These are phyloP conservation scores for Serendipita sp. DNA, from an alignment of 768 basidiomycete genomes.

Conservation along the genomic window DNA sequence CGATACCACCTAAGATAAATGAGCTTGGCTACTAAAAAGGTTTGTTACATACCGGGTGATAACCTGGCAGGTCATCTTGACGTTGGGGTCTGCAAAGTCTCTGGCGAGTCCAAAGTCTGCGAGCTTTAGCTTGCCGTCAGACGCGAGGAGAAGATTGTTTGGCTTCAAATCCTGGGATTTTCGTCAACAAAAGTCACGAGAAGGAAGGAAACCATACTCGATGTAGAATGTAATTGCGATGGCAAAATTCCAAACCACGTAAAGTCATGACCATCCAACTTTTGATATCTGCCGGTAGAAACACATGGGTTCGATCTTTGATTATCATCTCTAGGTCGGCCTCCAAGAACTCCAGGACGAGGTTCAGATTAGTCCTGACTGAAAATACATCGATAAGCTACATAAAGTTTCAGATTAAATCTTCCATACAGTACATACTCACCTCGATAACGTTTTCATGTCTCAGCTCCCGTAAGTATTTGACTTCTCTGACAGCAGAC, in stretches of 20 bases:
- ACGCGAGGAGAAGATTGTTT: constrained; percentile 89
- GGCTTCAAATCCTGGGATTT: constrained; percentile 79
- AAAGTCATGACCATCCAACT: constrained; percentile 99
- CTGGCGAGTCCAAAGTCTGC: constrained; percentile 98
- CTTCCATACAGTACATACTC: constrained; percentile 11
- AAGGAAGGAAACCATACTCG: constrained; percentile 38
- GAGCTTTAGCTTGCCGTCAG: constrained; percentile 83
- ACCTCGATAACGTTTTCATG: constrained; percentile 95
- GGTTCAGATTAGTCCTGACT: constrained; percentile 87
- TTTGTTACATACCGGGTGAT: constrained; percentile 71
- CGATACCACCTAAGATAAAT: constrained; percentile 72
- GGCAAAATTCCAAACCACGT: constrained; percentile 95
- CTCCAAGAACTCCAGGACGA: constrained; percentile 91
- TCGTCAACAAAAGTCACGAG: not conserved
- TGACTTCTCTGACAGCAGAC: constrained; percentile 97
- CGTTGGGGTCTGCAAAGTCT: constrained; percentile 87
- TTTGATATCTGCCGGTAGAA: constrained; percentile 91
- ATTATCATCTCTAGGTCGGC: constrained; percentile 96
- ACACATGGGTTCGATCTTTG: constrained; percentile 81
- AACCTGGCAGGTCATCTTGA: constrained; percentile 96
- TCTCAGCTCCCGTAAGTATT: constrained; percentile 82
- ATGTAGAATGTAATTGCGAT: constrained; percentile 85
- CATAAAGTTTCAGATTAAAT: constrained; percentile 2
- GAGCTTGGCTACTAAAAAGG: constrained; percentile 1
- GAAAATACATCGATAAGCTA: constrained; percentile 96